Percentiles rank a stretch among this genome's conserved stretches.
These are phyloP conservation scores for Penicillium parvum DNA, from an alignment of 495 filamentous ascomycete genomes.

Conservation along the genomic window DNA sequence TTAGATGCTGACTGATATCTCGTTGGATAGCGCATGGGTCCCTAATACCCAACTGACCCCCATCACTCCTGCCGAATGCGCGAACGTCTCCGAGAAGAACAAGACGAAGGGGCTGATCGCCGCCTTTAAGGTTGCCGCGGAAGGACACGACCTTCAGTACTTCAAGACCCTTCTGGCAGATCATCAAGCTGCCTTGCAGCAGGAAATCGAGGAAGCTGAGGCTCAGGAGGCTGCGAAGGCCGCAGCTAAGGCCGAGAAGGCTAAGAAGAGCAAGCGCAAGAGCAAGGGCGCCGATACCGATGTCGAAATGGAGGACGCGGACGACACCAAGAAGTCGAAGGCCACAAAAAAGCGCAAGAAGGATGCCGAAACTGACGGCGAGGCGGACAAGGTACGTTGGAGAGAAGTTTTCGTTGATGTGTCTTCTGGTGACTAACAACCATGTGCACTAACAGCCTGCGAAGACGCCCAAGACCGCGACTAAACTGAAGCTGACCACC, in stretches of 20 bases:
- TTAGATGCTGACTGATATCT: slow-evolving; percentile 7
- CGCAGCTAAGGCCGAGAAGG: slow-evolving; percentile 56
- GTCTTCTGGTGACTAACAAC: slow-evolving; percentile 10
- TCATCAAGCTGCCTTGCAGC: slow-evolving; percentile 54
- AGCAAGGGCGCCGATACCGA: slow-evolving; percentile 60
- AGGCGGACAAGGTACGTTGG: slow-evolving; percentile 59
- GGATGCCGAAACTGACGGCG: slow-evolving; percentile 60
- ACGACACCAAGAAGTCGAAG: slow-evolving; percentile 51
- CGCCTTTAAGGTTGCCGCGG: slow-evolving; percentile 68
- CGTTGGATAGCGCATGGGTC: slow-evolving; percentile 79
- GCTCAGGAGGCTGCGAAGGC: slow-evolving; percentile 56
- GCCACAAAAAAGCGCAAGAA: slow-evolving; percentile 65
- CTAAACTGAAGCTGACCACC: slow-evolving; percentile 51
- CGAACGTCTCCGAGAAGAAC: slow-evolving; percentile 57
- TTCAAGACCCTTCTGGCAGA: slow-evolving; percentile 70
- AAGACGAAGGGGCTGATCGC: slow-evolving; percentile 70
- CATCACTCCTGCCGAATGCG: slow-evolving; percentile 64
- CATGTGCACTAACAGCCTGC: slow-evolving; percentile 30
- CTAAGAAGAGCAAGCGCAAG: slow-evolving; percentile 60
- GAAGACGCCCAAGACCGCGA: slow-evolving; percentile 58
- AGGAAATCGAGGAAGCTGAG: slow-evolving; percentile 58
- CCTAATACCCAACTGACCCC: slow-evolving; percentile 72
- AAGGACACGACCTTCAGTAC: slow-evolving; percentile 64
- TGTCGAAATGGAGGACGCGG: slow-evolving; percentile 70
- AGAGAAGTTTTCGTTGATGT: neutral